A percentile compares a stretch with the other conserved stretches of the same genome.
phyloP scores from a whole-genome alignment of 2,329 filamentous ascomycete species.

The Beauveria rudraprayagi region DNA sequence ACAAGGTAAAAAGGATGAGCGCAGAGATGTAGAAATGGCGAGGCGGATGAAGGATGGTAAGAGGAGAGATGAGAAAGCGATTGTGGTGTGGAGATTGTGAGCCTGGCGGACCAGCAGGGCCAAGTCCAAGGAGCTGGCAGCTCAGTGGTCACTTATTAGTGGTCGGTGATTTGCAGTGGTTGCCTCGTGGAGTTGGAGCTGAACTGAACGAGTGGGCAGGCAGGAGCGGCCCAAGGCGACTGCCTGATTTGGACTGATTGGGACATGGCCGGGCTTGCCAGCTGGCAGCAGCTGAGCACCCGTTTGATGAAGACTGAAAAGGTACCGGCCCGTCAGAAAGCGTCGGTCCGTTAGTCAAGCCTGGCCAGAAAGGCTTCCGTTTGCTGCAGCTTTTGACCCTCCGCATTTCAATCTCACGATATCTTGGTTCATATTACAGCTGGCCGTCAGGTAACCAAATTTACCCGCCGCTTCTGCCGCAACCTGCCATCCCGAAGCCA shows the following conservation, averaged over 20 bases:
- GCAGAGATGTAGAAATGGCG: not conserved
- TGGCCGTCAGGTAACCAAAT: too few species aligned
- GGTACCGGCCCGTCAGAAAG: too few species aligned
- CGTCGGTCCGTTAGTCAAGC: too few species aligned
- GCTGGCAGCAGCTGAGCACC: conserved; percentile 4
- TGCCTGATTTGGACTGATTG: conserved; percentile 8
- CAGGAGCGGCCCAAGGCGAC: not conserved
- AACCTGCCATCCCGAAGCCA: not conserved
- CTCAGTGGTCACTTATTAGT: not conserved
- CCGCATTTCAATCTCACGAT: not conserved
- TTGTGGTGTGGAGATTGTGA: conserved; percentile 6
- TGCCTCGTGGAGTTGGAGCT: conserved; percentile 1
- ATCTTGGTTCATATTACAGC: too few species aligned
- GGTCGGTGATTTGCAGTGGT: not conserved
- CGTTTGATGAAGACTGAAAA: not conserved
- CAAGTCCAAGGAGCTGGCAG: not conserved
- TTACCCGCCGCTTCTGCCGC: not conserved
- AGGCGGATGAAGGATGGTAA: not conserved
- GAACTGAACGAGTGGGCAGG: not conserved
- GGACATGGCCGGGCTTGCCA: not conserved
- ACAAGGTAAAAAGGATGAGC: not conserved
- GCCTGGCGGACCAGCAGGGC: not conserved
- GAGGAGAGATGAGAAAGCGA: conserved; percentile 1
- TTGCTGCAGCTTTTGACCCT: not conserved
- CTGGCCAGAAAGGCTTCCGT: too few species aligned